Evolutionary conservation across 768 basidiomycete genomes (phyloP), one percentile per base, ranked within the genome.

Genomic region (Hericium rajendrae): DNA sequence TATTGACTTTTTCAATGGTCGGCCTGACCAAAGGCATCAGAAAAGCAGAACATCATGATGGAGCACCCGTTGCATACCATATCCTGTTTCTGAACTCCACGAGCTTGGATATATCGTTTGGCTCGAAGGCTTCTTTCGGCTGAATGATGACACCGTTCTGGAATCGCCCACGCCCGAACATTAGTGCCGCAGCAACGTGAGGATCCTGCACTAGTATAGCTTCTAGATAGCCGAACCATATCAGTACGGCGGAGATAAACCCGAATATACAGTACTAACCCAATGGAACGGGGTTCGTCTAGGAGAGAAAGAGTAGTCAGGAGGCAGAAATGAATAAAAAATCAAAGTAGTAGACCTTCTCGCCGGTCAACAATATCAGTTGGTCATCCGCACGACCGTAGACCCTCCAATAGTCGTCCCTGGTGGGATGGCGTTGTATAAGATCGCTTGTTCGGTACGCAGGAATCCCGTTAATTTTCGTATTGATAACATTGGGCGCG

Each of bases 1-100:
- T 61, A 57, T 79, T 80, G 56, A 72, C 67, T 51, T 68, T 57
- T 60, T 76, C 70, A 5, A 78, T 65, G 8, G 69, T 73, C 0
- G 71, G 65, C 73, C 73, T 76, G 16, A 5, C 8, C 28, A 22
- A 8, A 32, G 28, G 28, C 5, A 32, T 32, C 8, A 20, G 18
- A 13, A 50, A 41, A 11, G 12, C 28, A 12, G 12, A 18, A 12
- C 13, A 41, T 5, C 12, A 13, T 15, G 13, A 11, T 18, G 12
- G 4, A 5, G 40, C 5, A 41, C 40, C 4, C 40, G 5, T 8
- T 18, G 18, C 53, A 18, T 24, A 54, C 53, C 53, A 54, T 11
- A 54, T 54, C 10, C 8, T 10, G 24, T 43, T 43, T 12, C 41
- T 40, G 40, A 54, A 54, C 12, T 26, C 41, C 4, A 3, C 41